Conservation (phyloP, 805 yeast genomes). For the Cephaloascus fragrans region DNA sequence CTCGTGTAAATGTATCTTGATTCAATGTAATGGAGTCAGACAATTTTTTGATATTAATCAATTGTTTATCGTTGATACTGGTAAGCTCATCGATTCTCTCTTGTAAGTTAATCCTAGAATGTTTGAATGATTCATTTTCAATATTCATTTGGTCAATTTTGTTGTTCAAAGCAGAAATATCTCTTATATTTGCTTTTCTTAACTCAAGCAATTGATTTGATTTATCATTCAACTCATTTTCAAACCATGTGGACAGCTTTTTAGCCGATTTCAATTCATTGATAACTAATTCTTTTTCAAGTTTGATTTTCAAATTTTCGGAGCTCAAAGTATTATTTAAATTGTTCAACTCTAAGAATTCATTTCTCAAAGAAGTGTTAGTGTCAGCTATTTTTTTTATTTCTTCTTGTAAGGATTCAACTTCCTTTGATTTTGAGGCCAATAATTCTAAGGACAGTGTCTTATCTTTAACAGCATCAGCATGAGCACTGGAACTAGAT, state of each 20-base stretch:
- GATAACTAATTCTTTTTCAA: not conserved
- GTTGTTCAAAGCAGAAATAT: too few relatives aligned
- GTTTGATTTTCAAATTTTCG: not conserved
- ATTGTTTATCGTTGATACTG: conserved; percentile 28
- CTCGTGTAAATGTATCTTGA: conserved; percentile 44
- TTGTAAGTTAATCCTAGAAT: not conserved
- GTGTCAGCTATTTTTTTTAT: conserved; percentile 22
- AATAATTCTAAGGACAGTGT: not conserved
- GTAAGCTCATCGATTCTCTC: conserved; percentile 25
- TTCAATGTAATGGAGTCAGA: conserved; percentile 30
- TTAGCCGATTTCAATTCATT: conserved; percentile 8
- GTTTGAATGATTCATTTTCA: conserved; percentile 15
- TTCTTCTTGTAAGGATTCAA: conserved; percentile 15
- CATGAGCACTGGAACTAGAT: not conserved
- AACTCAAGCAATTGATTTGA: conserved; percentile 27
- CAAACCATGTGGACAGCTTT: conserved; percentile 23
- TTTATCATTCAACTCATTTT: conserved; percentile 21
- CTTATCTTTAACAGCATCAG: not conserved
- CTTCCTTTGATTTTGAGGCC: not conserved
- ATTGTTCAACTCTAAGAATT: conserved; percentile 8
- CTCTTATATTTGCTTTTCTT: conserved; percentile 15
- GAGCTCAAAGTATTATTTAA: not conserved
- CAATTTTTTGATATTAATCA: conserved; percentile 35
- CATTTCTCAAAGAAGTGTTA: conserved; percentile 16
- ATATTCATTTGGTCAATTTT: conserved; percentile 15